Base-by-base conservation (phyloP, 2,329 filamentous ascomycete genomes). In the Trichoderma koningiopsis region DNA sequence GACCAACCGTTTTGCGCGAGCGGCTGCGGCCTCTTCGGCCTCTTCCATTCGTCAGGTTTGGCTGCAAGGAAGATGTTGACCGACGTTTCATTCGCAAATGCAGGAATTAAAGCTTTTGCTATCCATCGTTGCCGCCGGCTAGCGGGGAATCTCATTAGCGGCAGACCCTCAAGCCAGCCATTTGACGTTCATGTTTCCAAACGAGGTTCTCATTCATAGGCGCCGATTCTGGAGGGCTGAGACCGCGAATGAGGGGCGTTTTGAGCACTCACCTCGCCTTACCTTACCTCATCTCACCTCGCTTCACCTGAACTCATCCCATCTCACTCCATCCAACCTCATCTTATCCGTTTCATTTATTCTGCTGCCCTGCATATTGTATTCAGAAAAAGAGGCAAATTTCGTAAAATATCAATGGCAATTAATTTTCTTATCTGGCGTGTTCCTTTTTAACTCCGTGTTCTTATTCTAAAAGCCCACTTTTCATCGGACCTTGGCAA, bases 401-500 rank as follows among this genome's bases (percentile, higher is more conserved):
- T 43, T 13, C 10, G 22, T 24, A 13, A 49, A 13, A 11, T 24
- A 49, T 47, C n/a, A 47, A 47, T 47, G 13, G n/a, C 10, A 24
- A 11, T 49, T 49, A 4, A 47, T 49, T 49, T 43, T 24, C 47
- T 24, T 13, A 24, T 10, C 13, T 24, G 8, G 1, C 27, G 14
- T 27, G 52, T 8, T n/a, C 19, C 1, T 43, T 19, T 55, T 19
- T 31, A 27, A 55, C 27, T 55, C 29, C 22, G 47, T 13, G 8
- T 35, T 29, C 16, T n/a, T 8, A n/a, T 13, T 6, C 14, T 8
- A 35, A 22, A 57, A 33, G 55, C 29, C 55, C 55, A 35, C 55
- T 57, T 57, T 57, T 57, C 29, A 57, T 57, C 55, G 55, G 55
- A 57, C 55, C 55, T 57, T 31, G 19, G 29, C 49, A 33, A 57